A percentile compares a stretch with the other conserved stretches of the same genome.
phyloP scores from a whole-genome alignment of 345 rosid species.

The Eucalyptus cloeziana region DNA sequence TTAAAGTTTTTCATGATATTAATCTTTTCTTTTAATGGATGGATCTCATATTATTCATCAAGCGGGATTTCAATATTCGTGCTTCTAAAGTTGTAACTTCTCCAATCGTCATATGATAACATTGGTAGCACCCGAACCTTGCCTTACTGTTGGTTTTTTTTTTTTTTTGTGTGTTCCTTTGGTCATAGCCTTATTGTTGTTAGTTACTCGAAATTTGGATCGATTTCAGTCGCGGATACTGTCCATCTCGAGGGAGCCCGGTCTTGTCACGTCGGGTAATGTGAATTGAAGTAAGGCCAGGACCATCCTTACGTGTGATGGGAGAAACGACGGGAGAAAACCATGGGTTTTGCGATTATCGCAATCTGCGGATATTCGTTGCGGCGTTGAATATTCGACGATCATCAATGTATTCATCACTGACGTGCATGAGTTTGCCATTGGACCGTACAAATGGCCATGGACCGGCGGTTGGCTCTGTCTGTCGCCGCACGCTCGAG shows the following conservation, averaged over 20 bases:
- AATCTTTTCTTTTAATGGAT: neutral
- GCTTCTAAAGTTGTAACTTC: neutral
- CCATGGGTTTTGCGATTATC: neutral
- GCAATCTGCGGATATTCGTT: neutral
- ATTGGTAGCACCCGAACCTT: neutral
- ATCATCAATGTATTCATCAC: neutral
- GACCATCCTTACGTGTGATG: too few relatives aligned
- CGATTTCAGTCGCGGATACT: neutral
- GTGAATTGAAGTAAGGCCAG: neutral
- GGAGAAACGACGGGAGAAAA: neutral
- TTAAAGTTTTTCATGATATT: too few relatives aligned
- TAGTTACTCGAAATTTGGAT: neutral
- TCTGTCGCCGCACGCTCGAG: neutral
- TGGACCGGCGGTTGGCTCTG: neutral
- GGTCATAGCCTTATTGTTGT: too few relatives aligned
- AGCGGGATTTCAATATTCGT: neutral
- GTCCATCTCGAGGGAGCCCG: neutral
- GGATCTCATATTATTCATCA: neutral
- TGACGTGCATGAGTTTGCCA: neutral
- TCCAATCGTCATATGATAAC: neutral
- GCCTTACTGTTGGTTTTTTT: neutral
- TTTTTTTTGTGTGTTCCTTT: too few relatives aligned
- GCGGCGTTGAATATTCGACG: neutral
- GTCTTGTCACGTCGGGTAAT: neutral
- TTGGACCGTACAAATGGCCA: neutral